phyloP scores from a whole-genome alignment of 2,329 filamentous ascomycete genomes.

The Penicillium sp. region DNA sequence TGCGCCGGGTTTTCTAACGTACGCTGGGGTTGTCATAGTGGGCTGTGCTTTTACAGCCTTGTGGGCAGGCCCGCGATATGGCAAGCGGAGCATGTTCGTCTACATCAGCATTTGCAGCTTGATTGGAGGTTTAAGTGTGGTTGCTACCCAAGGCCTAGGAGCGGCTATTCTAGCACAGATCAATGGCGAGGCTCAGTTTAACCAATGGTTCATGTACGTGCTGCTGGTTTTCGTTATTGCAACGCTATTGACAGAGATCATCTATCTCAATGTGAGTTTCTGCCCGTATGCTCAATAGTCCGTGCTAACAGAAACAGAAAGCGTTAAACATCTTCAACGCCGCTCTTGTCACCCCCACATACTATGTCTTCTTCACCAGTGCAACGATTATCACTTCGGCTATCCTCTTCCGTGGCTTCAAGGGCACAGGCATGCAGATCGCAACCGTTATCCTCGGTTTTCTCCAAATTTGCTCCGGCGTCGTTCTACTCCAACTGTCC shows the following conservation, averaged over 20 bases:
- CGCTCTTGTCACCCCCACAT: conserved; percentile 94
- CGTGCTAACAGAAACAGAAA: conserved; percentile 68
- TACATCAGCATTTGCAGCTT: conserved; percentile 96
- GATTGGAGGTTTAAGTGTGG: conserved; percentile 91
- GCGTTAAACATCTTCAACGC: conserved; percentile 96
- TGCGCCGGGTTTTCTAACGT: conserved; percentile 82
- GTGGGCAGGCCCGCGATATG: conserved; percentile 84
- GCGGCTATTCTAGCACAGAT: conserved; percentile 89
- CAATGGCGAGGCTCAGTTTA: conserved; percentile 83
- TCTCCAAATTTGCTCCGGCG: conserved; percentile 88
- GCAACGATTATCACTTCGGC: conserved; percentile 94
- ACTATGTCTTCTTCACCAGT: conserved; percentile 98
- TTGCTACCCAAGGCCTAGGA: conserved; percentile 90
- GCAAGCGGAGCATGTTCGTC: conserved; percentile 96
- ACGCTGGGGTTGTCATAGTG: conserved; percentile 80
- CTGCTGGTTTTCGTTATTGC: conserved; percentile 85
- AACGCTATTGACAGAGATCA: conserved; percentile 92
- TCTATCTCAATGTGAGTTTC: conserved; percentile 88
- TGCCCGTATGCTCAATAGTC: neutral
- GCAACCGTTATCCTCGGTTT: conserved; percentile 92
- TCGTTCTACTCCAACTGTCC: conserved; percentile 91
- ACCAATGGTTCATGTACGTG: conserved; percentile 96
- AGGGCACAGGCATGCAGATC: conserved; percentile 79
- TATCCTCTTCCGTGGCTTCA: conserved; percentile 91
- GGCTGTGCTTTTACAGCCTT: conserved; percentile 74